Conservation (phyloP, 371 early-diverging fungal genomes). For the Apophysomyces sp. region DNA sequence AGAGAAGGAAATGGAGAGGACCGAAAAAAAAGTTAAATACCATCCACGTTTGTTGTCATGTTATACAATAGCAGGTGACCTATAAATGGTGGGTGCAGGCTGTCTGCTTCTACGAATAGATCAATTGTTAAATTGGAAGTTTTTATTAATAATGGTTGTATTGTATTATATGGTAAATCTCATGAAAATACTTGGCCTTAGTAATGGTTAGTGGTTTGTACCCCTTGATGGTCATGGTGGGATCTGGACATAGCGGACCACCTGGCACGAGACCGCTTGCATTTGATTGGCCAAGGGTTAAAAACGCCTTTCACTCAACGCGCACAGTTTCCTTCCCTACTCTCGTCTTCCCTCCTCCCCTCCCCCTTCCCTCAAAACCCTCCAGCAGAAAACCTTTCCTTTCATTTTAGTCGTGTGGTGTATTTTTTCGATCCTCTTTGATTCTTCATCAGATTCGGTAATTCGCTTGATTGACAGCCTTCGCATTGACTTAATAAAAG, state of each 20-base stretch:
- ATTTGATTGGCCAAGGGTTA: neutral
- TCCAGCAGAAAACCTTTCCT: neutral
- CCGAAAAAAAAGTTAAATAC: neutral
- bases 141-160: neutral
- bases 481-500: neutral
- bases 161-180: neutral
- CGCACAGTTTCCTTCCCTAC: slow-evolving; percentile 1
- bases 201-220: neutral
- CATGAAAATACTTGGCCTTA: neutral
- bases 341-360: slow-evolving; percentile 3
- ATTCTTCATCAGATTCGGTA: neutral
- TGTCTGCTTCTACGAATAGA: neutral
- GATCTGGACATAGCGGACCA: neutral
- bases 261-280: neutral
- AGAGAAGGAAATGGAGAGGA: neutral
- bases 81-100: neutral
- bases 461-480: neutral
- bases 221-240: neutral
- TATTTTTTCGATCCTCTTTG: neutral
- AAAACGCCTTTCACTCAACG: neutral
- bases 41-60: neutral
- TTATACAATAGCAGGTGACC: neutral
- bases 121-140: neutral
- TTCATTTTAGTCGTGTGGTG: neutral
- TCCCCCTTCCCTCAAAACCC: neutral